phyloP scores from a whole-genome alignment of 2,329 filamentous ascomycete species.

The Amylocarpus encephaloides region DNA sequence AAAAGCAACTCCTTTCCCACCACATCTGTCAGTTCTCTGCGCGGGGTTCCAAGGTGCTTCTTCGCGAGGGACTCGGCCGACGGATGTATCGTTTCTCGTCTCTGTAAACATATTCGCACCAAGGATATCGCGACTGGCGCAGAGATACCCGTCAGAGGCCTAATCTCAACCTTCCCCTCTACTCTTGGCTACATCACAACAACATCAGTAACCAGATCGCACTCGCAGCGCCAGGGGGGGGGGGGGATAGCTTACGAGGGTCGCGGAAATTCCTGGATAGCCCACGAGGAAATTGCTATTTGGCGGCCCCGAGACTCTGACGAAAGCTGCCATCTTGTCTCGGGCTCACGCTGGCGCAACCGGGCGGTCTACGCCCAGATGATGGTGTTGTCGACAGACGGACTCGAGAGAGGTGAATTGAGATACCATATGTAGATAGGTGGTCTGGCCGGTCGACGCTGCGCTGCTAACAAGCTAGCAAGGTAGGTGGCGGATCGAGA shows the following conservation, averaged over 20 bases:
- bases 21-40: slow-evolving; percentile 85
- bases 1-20: slow-evolving; percentile 94
- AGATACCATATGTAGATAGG: slow-evolving; percentile 17
- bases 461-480: slow-evolving; percentile 4
- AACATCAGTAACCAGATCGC: slow-evolving; percentile 18
- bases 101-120: slow-evolving; percentile 88
- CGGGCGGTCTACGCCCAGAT: slow-evolving; percentile 27
- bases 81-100: slow-evolving; percentile 93
- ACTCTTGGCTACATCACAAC: slow-evolving; percentile 69
- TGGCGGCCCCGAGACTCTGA: slow-evolving; percentile 93
- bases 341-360: slow-evolving; percentile 29
- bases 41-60: slow-evolving; percentile 81
- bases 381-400: slow-evolving; percentile 20
- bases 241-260: slow-evolving; percentile 68
- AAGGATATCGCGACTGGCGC: slow-evolving; percentile 87
- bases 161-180: slow-evolving; percentile 95
- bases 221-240: slow-evolving; percentile 4
- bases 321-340: slow-evolving; percentile 64
- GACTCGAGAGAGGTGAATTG: slow-evolving; percentile 10
- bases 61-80: slow-evolving; percentile 91
- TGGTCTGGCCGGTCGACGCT: not conserved
- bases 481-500: slow-evolving; percentile 5
- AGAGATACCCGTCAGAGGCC: slow-evolving; percentile 76
- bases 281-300: slow-evolving; percentile 96
- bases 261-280: slow-evolving; percentile 96